These are phyloP conservation scores for Venturia aucupariae DNA, from an alignment of 2,329 filamentous ascomycete genomes.

Conservation along the genomic window DNA sequence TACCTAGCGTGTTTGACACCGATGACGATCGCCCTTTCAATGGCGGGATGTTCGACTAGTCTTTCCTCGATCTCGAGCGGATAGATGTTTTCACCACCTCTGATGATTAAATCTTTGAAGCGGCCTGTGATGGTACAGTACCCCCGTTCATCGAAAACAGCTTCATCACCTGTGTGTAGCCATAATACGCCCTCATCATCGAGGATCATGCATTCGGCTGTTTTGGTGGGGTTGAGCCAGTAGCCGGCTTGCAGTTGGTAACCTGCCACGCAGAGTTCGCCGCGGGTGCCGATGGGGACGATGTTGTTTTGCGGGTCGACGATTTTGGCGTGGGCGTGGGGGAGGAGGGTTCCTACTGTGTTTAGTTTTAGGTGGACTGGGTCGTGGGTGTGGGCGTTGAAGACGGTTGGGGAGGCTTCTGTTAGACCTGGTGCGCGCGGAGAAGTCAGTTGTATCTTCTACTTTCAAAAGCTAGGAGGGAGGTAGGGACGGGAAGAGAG, in stretches of 20 bases:
- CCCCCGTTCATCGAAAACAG: conserved; percentile 33
- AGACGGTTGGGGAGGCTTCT: conserved; percentile 70
- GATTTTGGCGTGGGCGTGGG: conserved; percentile 66
- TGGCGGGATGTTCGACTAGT: conserved; percentile 53
- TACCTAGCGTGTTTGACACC: conserved; percentile 62
- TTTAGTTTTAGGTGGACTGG: conserved; percentile 55
- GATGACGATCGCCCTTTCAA: conserved; percentile 58
- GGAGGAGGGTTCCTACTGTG: conserved; percentile 68
- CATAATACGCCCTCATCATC: conserved; percentile 47
- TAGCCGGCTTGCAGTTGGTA: conserved; percentile 63
- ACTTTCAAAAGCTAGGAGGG: too few species aligned
- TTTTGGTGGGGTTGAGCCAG: conserved; percentile 64
- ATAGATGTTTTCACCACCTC: conserved; percentile 44
- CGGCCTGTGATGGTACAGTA: conserved; percentile 65
- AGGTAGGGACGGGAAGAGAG: background rate
- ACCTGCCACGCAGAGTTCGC: conserved; percentile 69
- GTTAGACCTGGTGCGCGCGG: conserved; percentile 46
- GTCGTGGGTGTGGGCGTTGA: conserved; percentile 70
- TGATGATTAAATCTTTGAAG: conserved; percentile 73
- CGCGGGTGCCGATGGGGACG: conserved; percentile 57
- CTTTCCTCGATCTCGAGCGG: conserved; percentile 69
- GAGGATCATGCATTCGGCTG: conserved; percentile 59
- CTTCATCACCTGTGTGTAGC: conserved; percentile 32
- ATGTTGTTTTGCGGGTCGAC: conserved; percentile 57
- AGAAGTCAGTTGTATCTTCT: too few species aligned